phyloP scores from a whole-genome alignment of 495 filamentous ascomycete genomes.

The Neurospora hispaniola region DNA sequence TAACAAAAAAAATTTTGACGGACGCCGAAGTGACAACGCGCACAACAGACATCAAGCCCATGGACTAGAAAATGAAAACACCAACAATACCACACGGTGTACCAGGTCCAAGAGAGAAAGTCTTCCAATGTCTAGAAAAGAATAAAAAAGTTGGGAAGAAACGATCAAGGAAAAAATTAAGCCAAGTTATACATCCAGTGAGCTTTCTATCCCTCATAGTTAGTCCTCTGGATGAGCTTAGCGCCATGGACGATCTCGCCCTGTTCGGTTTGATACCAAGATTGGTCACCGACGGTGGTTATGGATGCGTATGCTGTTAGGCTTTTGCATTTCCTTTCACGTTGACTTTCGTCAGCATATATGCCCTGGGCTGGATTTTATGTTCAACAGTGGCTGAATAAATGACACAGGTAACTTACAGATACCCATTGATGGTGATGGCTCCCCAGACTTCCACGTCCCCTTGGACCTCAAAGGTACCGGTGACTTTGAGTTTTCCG shows the following conservation, averaged over 20 bases:
- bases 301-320: constrained; percentile 27
- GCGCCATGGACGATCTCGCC: constrained; percentile 26
- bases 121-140: not conserved
- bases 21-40: not conserved
- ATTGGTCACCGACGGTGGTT: constrained; percentile 29
- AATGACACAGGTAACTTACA: constrained; percentile 18
- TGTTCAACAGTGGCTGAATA: not conserved
- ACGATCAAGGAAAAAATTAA: not conserved
- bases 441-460: constrained; percentile 29
- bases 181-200: not conserved
- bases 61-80: not conserved
- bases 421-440: constrained; percentile 25
- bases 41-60: not conserved
- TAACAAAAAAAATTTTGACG: not conserved
- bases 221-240: constrained; percentile 21
- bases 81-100: not conserved
- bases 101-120: not conserved
- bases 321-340: constrained; percentile 24
- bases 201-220: constrained; percentile 15
- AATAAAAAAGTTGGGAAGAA: not conserved
- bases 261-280: constrained; percentile 25
- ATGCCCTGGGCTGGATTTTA: not conserved
- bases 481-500: constrained; percentile 29
- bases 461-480: constrained; percentile 23
- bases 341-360: not conserved